Conservation (phyloP, 2,329 filamentous ascomycete species). For the Ophiostoma ips region DNA sequence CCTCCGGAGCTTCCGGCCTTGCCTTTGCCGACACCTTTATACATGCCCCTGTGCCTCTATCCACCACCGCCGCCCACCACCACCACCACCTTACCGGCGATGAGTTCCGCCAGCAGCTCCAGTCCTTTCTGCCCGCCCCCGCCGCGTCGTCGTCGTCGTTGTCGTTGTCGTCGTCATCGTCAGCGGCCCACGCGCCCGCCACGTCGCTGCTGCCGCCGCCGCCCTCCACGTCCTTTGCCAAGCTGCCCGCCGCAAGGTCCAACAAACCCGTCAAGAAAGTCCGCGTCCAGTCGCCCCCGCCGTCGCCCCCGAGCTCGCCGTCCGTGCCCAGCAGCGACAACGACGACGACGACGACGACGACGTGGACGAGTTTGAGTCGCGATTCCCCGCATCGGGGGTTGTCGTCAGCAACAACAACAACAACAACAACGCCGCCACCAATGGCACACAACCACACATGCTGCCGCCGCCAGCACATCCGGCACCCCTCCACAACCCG, state of each 20-base stretch:
- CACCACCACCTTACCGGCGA: slow-evolving; percentile 17
- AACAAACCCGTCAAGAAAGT: slow-evolving; percentile 55
- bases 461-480: slow-evolving; percentile 7
- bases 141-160: slow-evolving; percentile 20
- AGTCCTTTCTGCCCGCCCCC: slow-evolving; percentile 18
- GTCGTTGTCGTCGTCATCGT: too few relatives aligned
- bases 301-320: slow-evolving; percentile 39
- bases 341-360: slow-evolving; percentile 15
- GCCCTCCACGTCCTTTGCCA: slow-evolving; percentile 23
- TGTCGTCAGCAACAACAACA: neutral
- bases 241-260: slow-evolving; percentile 13
- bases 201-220: slow-evolving; percentile 18
- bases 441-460: neutral
- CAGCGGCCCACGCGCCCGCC: neutral
- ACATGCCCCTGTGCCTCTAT: too few relatives aligned
- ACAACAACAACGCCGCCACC: slow-evolving; percentile 12
- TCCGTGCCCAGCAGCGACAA: slow-evolving; percentile 13
- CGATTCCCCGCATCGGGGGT: slow-evolving; percentile 15
- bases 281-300: slow-evolving; percentile 50
- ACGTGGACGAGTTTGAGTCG: slow-evolving; percentile 19
- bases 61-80: neutral
- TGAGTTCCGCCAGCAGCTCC: slow-evolving; percentile 20
- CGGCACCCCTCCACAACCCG: slow-evolving; percentile 31
- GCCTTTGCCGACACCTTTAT: neutral
- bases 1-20: neutral